phyloP scores from a whole-genome alignment of 2,329 filamentous ascomycete species.

The Lecanoromycetidae sp. region DNA sequence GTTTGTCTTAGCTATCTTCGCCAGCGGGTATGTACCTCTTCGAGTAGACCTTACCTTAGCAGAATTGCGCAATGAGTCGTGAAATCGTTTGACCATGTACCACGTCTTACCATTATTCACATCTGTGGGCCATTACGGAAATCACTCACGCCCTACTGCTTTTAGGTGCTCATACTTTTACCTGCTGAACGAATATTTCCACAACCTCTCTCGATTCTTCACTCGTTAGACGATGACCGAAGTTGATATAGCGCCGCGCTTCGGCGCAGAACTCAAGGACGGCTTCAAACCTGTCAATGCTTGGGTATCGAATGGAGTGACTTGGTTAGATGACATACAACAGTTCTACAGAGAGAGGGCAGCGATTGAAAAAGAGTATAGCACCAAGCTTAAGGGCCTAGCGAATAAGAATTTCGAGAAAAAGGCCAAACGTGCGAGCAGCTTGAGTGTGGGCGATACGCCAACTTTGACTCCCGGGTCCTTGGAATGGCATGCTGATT shows the following conservation, averaged over 20 bases:
- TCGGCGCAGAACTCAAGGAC: conserved; percentile 95
- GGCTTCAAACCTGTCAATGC: conserved; percentile 88
- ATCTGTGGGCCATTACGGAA: no score
- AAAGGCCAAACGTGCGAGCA: conserved; percentile 80
- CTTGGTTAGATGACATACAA: conserved; percentile 93
- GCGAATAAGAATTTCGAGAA: conserved; percentile 97
- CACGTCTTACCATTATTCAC: no score
- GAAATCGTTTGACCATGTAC: no score
- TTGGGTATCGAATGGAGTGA: conserved; percentile 81
- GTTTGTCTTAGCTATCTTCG: no score
- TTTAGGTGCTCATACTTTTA: no score
- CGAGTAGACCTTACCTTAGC: no score
- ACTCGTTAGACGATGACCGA: conserved; percentile 58
- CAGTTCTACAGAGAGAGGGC: conserved; percentile 94
- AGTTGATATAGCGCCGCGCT: conserved; percentile 69
- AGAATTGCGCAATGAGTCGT: no score
- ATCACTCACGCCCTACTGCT: no score
- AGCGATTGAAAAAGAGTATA: conserved; percentile 93
- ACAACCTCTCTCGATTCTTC: no score
- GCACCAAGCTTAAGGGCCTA: conserved; percentile 69
- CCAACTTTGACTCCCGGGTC: conserved; percentile 90
- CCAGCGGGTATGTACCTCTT: no score
- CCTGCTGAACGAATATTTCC: no score
- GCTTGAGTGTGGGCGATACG: conserved; percentile 83
- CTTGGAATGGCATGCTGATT: conserved; percentile 66